These are phyloP conservation scores for Begonia loranthoides DNA, from an alignment of 306 rosid species.

Conservation along the genomic window DNA sequence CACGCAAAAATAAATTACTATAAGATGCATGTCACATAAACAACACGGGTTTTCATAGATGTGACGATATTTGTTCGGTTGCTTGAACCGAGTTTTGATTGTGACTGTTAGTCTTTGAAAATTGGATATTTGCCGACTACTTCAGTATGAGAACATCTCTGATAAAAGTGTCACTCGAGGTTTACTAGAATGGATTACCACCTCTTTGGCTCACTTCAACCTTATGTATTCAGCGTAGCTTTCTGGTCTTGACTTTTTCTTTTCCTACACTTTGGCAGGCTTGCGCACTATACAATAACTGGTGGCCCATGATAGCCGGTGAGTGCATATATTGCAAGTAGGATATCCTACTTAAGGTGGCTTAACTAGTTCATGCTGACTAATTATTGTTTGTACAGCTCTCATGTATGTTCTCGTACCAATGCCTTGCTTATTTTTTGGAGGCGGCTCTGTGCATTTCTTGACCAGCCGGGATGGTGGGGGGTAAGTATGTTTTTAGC, in stretches of 20 bases:
- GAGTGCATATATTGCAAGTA: constrained; percentile 8
- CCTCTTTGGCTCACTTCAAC: no score
- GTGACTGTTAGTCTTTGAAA: no score
- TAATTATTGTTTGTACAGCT: constrained; percentile 46
- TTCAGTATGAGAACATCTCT: no score
- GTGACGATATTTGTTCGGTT: no score
- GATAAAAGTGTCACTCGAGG: no score
- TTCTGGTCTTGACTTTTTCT: neutral
- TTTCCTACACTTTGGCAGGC: constrained; percentile 43
- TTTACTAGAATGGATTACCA: neutral
- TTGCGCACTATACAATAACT: constrained; percentile 83
- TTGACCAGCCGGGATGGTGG: constrained; percentile 60
- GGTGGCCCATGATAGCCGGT: constrained; percentile 99
- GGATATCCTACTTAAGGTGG: constrained; percentile 6
- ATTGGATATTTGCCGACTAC: no score
- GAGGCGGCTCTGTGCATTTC: constrained; percentile 83
- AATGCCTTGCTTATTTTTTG: constrained; percentile 97
- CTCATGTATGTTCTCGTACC: constrained; percentile 86
- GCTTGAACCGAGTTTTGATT: no score
- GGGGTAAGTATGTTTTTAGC: constrained; percentile 28
- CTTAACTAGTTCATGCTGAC: constrained; percentile 3
- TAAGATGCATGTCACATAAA: no score
- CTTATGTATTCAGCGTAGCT: no score
- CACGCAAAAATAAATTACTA: no score
- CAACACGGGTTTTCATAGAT: no score